A percentile compares a stretch with the other conserved stretches of the same genome.
Conservation (phyloP, 495 filamentous ascomycete genomes). For the Talaromyces stipitatus region DNA sequence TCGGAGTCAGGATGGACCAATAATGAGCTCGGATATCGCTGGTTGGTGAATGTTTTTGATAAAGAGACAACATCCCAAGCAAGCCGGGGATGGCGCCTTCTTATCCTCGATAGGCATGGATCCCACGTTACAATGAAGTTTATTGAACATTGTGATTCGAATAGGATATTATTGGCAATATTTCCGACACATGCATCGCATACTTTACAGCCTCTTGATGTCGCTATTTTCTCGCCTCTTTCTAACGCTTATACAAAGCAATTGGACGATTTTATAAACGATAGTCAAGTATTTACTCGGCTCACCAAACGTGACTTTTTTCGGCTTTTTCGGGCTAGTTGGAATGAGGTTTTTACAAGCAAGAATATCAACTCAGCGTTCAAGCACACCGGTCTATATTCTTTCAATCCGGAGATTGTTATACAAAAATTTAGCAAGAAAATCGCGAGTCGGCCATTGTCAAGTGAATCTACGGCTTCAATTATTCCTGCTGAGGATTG, state of each 20-base stretch:
- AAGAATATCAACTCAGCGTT: background rate
- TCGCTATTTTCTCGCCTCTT: slow-evolving; percentile 3
- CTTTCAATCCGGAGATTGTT: background rate
- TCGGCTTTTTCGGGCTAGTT: background rate
- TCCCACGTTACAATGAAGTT: too few species aligned
- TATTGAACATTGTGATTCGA: too few species aligned
- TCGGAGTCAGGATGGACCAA: too few species aligned
- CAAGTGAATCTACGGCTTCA: background rate
- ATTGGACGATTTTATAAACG: slow-evolving; percentile 1
- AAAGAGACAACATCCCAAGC: too few species aligned
- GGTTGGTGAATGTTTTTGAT: too few species aligned
- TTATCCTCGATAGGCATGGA: too few species aligned
- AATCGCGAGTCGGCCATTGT: background rate
- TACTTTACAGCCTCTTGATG: slow-evolving; percentile 6
- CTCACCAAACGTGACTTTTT: slow-evolving; percentile 2
- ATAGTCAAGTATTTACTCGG: background rate
- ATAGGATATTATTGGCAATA: background rate
- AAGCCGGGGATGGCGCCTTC: too few species aligned
- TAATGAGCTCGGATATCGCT: too few species aligned
- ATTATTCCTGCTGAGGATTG: background rate
- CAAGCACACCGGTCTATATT: background rate
- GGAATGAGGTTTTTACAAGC: background rate
- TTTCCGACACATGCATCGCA: background rate
- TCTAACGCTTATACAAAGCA: background rate
- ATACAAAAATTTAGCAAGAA: background rate